Percentiles rank a stretch among this genome's conserved stretches.
These are phyloP conservation scores for Heritiera littoralis DNA, from an alignment of 345 rosid species.

Conservation along the genomic window DNA sequence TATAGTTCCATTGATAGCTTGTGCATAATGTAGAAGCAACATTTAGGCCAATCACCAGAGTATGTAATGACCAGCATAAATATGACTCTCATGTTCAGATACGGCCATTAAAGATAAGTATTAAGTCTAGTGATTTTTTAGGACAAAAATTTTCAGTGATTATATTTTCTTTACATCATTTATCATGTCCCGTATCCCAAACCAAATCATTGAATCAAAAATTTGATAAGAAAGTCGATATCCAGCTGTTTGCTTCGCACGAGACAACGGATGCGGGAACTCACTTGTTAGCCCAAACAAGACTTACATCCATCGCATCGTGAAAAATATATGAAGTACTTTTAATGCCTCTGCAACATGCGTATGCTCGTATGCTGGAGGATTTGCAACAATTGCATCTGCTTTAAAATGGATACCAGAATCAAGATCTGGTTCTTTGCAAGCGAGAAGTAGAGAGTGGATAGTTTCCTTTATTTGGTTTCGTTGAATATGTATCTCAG, in stretches of 20 bases:
- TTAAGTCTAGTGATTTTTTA: background rate
- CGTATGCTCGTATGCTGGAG: constrained; percentile 95
- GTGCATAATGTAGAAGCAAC: too few relatives aligned
- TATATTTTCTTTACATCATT: constrained; percentile 82
- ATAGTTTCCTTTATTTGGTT: too few relatives aligned
- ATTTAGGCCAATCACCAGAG: constrained; percentile 49
- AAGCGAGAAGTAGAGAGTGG: constrained; percentile 12
- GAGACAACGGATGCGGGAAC: constrained; percentile 99
- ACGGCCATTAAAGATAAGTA: constrained; percentile 53
- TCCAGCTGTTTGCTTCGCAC: constrained; percentile 95
- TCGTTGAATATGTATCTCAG: too few relatives aligned
- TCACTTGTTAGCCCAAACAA: constrained; percentile 81
- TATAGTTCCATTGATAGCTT: too few relatives aligned
- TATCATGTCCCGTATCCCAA: constrained; percentile 96
- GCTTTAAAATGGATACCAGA: constrained; percentile 82
- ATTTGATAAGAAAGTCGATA: constrained; percentile 97
- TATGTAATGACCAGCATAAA: constrained; percentile 46
- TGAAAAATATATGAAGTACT: constrained; percentile 36
- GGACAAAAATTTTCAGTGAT: constrained; percentile 3
- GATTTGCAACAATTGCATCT: constrained; percentile 98
- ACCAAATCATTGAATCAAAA: constrained; percentile 92
- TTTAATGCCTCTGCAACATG: constrained; percentile 95
- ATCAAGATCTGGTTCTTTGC: constrained; percentile 90
- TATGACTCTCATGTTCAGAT: constrained; percentile 51
- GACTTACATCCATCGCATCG: constrained; percentile 99